Evolutionary conservation across 768 basidiomycete genomes (phyloP), one percentile per base, ranked within the genome.

Genomic region (Trametes coccinea): DNA sequence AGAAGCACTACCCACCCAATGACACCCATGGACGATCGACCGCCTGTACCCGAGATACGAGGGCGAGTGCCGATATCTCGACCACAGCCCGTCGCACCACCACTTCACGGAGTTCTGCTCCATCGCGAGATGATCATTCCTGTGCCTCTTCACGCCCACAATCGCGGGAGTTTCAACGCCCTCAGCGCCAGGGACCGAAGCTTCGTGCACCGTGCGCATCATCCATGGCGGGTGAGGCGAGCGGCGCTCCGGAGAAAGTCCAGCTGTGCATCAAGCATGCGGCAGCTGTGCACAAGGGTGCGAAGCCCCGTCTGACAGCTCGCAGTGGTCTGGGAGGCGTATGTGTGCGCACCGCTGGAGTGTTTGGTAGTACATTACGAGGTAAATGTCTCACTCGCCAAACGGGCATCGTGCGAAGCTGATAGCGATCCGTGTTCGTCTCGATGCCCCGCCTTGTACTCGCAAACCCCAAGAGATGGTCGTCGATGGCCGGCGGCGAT

Each of bases 401-500:
- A n/a, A n/a, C 41, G 41, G n/a, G 7, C n/a, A n/a, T 14, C 41
- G 41, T 43, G 41, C 41, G 41, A 43, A 43, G 14, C 6, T 9
- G 13, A 43, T 43, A 14, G 41, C 41, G 41, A 30, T 4, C 16
- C 41, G 41, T 14, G 41, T 13, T 14, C 41, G 13, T 1, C 14
- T n/a, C 9, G 1, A 43, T 14, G 41, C 13, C 41, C 5, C 41
- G 4, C 41, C n/a, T 16, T 43, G 41, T 13, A 4, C 14, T 13
- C 7, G 14, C 41, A 43, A 37, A 37, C 39, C 17, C 13, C 29
- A 31, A 54, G 41, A 44, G 11, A 17, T 10, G 10, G 45, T 34
- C 39, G 49, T 11, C 48, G 56, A 17, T 10, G 10, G 45, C 46
- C 39, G 49, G 29, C 48, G 56, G 31, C 57, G 57, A 51, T 59